Base-by-base conservation (phyloP, 2,329 filamentous ascomycete species). In the Claviceps pusilla region DNA sequence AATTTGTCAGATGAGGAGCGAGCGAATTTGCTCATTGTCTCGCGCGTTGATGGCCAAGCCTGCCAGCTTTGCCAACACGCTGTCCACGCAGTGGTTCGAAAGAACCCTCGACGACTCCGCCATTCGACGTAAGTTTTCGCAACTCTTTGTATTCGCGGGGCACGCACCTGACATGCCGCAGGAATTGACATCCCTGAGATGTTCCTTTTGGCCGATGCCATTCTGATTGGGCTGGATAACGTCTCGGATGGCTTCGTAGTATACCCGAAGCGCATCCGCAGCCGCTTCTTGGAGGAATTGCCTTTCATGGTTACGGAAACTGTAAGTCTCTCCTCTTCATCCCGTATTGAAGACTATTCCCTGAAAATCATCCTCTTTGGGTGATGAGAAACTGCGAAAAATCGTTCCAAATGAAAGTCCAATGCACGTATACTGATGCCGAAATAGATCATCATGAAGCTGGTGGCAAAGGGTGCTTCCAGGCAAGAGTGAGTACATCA, bases 31-130 rank as follows among this genome's bases (percentile, higher is more conserved):
- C 51, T 53, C 49, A 29, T 39, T 59, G 28, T 52, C 54, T 48
- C 73, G 76, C 43, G 71, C 76, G 58, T 68, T 76, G 5, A 60
- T 71, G 48, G 66, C 70, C 47, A 72, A 72, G 57, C 65, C 65
- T 7, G 64, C 66, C 14, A 51, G 39, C 33, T 54, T 69, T 51
- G 61, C 64, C 33, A 64, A 66, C 41, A 69, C 65, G 12, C 63
- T 68, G 49, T 51, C 61, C 11, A 60, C 60, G 47, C 66, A 69
- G 51, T 69, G 66, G 66, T 53, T 89, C 63, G 86, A 91, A 70
- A 75, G 87, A 47, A 83, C 84, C 0, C 76, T 95, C 41, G 87
- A 93, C 62, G 87, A 93, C 71, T 80, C 75, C 54, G 85, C 85
- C 11, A 83, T 87, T 63, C 77, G 83, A 60, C 70, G 80, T 55